Base-by-base conservation (phyloP, 306 rosid genomes). In the Trifolium subterraneum region DNA sequence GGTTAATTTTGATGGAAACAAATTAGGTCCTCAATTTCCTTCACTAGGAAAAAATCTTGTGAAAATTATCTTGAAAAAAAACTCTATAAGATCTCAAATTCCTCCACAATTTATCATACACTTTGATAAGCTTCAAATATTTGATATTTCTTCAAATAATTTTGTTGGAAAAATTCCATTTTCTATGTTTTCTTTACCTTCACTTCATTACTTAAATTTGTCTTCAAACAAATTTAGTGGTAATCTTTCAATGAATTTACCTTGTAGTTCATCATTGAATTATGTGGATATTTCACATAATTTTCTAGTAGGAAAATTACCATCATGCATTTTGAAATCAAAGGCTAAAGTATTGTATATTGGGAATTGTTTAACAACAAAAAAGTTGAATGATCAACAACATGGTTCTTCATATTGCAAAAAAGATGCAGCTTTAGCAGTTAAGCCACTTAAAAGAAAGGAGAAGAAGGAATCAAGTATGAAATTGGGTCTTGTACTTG, bases 231-330 rank as follows among this genome's bases (percentile, higher is more conserved):
- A 81, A 38, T 63, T 95, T n/a, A 90, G 73, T 36, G 96, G 99
- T 16, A 85, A 70, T 31, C 73, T 92, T n/a, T 76, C 93, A 0
- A 15, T 56, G 79, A 86, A 79, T 31, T 72, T 11, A 51, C 68
- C 83, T 4, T 95, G 99, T 84, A 64, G 83, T 39, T 68, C 80
- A 4, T 36, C 84, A 71, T 90, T 95, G 2, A 70, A 58, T 74
- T 81, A 76, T 82, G 78, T 92, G 19, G 99, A 95, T 71, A 76
- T 95, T 72, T 95, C 99, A 23, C 84, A 83, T 81, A 95, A 95
- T 78, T 83, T 88, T 72, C 56, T 92, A 79, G 79, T 85, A 8
- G 99, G 98, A 60, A 87, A 87, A 38, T 75, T 95, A 52, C 97
- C 99, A 7, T 41, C 92, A 7, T 95, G 99, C 80, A 74, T 95